Base-by-base conservation (phyloP, 2,329 filamentous ascomycete genomes). In the Teratosphaeriaceae sp. region DNA sequence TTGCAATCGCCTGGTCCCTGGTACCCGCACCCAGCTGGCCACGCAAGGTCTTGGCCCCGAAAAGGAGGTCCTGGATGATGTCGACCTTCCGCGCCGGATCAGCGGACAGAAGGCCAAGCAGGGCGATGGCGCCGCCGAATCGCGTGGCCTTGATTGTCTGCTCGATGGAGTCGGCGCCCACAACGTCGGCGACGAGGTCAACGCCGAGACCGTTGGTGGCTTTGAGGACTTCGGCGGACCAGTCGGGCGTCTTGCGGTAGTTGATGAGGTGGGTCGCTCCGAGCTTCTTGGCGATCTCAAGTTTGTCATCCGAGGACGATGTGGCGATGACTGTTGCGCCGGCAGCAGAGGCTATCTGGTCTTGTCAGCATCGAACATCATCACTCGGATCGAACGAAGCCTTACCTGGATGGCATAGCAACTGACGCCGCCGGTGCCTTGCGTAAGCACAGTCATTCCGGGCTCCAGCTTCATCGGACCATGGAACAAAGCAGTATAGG, bases 211-310 rank as follows among this genome's bases (percentile, higher is more conserved):
- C 58, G 9, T 55, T 43, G 0, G 70, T 72, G 3, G 70, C 57
- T 8, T 65, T 64, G 37, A 73, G 67, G 9, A 78, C 79, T 19
- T 70, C 69, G 2, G 64, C 59, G 4, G 78, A 78, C 80, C 80
- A 84, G 42, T 75, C 70, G 0, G 72, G 62, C 4, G 69, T 69
- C 0, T 58, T 68, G 44, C 72, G 75, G 59, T 84, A 84, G 59
- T 84, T 82, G 56, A 84, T 68, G 1, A 74, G 61, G 29, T 78
- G 68, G 26, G 70, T 67, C 0, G 76, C 79, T 2, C 80, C 79
- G 3, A 82, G 68, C 20, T 68, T 61, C 45, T 68, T 71, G 13
- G 80, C 65, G 16, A 65, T 63, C 40, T 71, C 57, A 0, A 71
- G 71, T 59, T 82, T 84, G 5, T 65, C 65, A 3, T 74, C 66